Evolutionary conservation across 768 basidiomycete species (phyloP).

Genomic region (Xerocomellus dryophilus): DNA sequence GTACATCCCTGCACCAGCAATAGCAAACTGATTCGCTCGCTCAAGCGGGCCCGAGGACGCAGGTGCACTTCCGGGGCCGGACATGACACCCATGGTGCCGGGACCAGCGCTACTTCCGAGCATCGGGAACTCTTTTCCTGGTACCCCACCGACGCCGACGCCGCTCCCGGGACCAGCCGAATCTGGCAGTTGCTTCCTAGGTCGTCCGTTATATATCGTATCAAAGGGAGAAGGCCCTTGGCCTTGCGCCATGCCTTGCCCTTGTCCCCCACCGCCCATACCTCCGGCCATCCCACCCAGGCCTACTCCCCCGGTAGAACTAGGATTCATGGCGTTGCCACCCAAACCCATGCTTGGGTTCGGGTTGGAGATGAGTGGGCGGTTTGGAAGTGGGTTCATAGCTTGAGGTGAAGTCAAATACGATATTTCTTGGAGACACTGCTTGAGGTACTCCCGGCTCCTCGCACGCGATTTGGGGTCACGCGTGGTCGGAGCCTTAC

Average conservation of each 20-base stretch:
- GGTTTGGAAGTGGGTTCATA: constrained; percentile 92
- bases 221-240: constrained; percentile 55
- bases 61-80: constrained; percentile 51
- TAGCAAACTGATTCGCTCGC: constrained; percentile 41
- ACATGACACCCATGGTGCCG: constrained; percentile 41
- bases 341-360: constrained; percentile 22
- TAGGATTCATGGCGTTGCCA: constrained; percentile 21
- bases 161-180: constrained; percentile 42
- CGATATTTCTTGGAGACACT: constrained; percentile 98
- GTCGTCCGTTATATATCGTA: constrained; percentile 74
- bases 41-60: constrained; percentile 51
- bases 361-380: constrained; percentile 64
- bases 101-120: constrained; percentile 46
- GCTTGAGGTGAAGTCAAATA: constrained; percentile 97
- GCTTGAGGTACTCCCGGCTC: constrained; percentile 95
- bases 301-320: constrained; percentile 14
- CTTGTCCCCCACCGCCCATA: constrained; percentile 17
- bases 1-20: constrained; percentile 37
- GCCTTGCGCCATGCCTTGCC: constrained; percentile 17
- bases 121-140: constrained; percentile 60
- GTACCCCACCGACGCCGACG: constrained; percentile 34
- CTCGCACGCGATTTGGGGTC: constrained; percentile 96
- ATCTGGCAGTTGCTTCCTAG: constrained; percentile 78
- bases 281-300: constrained; percentile 8
- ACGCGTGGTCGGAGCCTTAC: constrained; percentile 74